Evolutionary conservation across 768 basidiomycete species (phyloP), one percentile per base, ranked within the genome.

Genomic region (Sistotremastrum suecicum): DNA sequence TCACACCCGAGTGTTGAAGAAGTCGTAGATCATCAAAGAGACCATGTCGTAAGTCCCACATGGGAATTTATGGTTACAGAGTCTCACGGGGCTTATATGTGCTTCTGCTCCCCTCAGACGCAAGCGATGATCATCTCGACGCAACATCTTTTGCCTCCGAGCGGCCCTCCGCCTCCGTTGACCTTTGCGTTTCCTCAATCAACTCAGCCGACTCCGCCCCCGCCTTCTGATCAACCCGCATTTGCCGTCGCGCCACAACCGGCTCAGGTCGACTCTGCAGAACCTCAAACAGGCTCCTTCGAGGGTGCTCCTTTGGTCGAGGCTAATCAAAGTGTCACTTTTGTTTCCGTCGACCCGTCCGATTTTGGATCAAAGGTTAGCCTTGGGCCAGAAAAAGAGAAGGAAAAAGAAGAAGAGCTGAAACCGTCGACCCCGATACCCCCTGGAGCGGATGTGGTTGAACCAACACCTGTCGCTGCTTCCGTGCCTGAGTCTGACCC

Each of bases 61-160:
- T 20, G 20, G 20, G 20, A 20, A 20, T 20, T 20, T 20, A 20
- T 20, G 20, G 20, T 20, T 20, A 20, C 20, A 20, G 20, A 20
- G 20, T 20, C 20, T 20, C 20, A 20, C 20, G 20, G 20, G 20
- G 20, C 20, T 20, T 20, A 20, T 20, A 20, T 20, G 20, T 20
- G 20, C 20, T 20, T 20, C 20, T 20, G 20, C 20, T 20, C 20
- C 20, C 39, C 44, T 8, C 53, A 92, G 88, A 90, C 90, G 5
- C 75, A 79, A 53, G 88, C 89, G 1, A 95, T 95, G 90, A 71
- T 81, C 7, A 86, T 87, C 46, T 88, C 88, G 7, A 92, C 89
- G 1, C 78, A 83, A 52, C 88, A 92, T 61, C 67, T 94, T 8
- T 61, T 71, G 36, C 70, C 73, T 4, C 53, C 63, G 30, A 66